Evolutionary conservation across 2,329 filamentous ascomycete species (phyloP), one percentile per base, ranked within the genome.

Genomic region (Westerdykella aurantiaca): DNA sequence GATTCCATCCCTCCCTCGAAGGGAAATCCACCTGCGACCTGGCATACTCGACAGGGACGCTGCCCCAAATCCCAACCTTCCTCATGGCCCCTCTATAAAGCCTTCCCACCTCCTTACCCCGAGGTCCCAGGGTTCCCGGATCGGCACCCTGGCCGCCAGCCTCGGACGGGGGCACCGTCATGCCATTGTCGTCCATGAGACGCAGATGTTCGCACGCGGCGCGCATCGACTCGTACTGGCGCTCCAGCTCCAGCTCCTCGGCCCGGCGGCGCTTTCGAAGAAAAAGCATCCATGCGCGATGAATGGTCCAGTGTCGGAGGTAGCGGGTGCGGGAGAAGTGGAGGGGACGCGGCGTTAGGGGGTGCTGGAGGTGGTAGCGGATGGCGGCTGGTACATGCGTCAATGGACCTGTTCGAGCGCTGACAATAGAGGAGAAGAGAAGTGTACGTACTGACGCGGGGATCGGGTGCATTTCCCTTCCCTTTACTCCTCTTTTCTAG

Each of bases 221-320:
- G 47, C 79, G 77, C 85, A 98, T 97, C 61, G 80, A 81, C 62
- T 87, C 83, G 71, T 90, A 89, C 73, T 81, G 81, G 34, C 86
- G 77, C 71, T 88, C 81, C 38, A 96, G 77, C 66, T 90, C 87
- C 43, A 76, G 72, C 63, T 86, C 77, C 41, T 81, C 77, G 31
- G 73, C 71, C 51, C 78, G 74, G 39, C 82, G 82, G 58, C 82
- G 77, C 64, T 86, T 79, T 55, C 83, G 78, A 58, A 83, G 82
- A 71, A 85, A 85, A 23, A 97, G 76, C 59, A 87, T 78, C 88
- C 90, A 97, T 17, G 91, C 91, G 57, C 93, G 89, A 75, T 97
- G 90, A 69, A 98, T 97, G 41, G 93, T 97, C 93, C 93, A 98
- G 76, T 98, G 93, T 38, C 93, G 87, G 52, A 98, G 82, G 69